Percentiles rank a stretch among this genome's conserved stretches.
phyloP scores from a whole-genome alignment of 2,329 filamentous ascomycete genomes.

The Trichoderma koningiopsis region DNA sequence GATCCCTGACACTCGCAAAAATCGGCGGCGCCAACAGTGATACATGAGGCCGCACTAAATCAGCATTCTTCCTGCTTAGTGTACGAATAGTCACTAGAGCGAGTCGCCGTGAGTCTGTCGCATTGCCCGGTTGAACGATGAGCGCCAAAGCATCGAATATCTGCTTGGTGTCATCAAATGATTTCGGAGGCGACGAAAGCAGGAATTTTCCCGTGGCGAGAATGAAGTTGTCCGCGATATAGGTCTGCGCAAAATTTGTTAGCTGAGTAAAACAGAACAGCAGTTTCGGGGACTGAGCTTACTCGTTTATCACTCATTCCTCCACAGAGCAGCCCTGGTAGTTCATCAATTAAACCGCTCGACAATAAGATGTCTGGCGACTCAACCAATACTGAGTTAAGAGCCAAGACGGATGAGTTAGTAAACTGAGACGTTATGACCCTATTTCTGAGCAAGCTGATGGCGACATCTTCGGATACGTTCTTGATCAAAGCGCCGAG shows the following conservation, averaged over 20 bases:
- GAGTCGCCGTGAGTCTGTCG: slow-evolving; percentile 81
- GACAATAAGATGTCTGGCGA: slow-evolving; percentile 70
- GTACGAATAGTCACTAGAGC: slow-evolving; percentile 87
- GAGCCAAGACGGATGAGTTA: slow-evolving; percentile 76
- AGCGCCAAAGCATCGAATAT: slow-evolving; percentile 78
- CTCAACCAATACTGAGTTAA: slow-evolving; percentile 88
- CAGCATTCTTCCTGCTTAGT: slow-evolving; percentile 74
- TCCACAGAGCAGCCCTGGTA: slow-evolving; percentile 74
- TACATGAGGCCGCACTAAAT: slow-evolving; percentile 80
- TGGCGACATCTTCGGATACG: slow-evolving; percentile 71
- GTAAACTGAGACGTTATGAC: slow-evolving; percentile 77
- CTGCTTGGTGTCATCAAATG: slow-evolving; percentile 75
- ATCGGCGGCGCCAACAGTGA: slow-evolving; percentile 77
- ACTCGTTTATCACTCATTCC: slow-evolving; percentile 78
- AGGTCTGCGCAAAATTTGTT: slow-evolving; percentile 55
- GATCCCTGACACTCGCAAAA: slow-evolving; percentile 87
- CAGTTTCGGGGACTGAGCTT: slow-evolving; percentile 43
- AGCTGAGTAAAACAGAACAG: not conserved
- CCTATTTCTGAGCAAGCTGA: slow-evolving; percentile 63
- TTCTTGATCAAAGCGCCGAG: slow-evolving; percentile 89
- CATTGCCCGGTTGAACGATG: slow-evolving; percentile 74
- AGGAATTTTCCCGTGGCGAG: slow-evolving; percentile 91
- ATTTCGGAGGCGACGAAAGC: slow-evolving; percentile 66
- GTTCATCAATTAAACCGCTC: slow-evolving; percentile 68
- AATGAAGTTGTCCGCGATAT: slow-evolving; percentile 84